Base-by-base conservation (phyloP, 495 filamentous ascomycete species). In the Aspergillus haitiensis region DNA sequence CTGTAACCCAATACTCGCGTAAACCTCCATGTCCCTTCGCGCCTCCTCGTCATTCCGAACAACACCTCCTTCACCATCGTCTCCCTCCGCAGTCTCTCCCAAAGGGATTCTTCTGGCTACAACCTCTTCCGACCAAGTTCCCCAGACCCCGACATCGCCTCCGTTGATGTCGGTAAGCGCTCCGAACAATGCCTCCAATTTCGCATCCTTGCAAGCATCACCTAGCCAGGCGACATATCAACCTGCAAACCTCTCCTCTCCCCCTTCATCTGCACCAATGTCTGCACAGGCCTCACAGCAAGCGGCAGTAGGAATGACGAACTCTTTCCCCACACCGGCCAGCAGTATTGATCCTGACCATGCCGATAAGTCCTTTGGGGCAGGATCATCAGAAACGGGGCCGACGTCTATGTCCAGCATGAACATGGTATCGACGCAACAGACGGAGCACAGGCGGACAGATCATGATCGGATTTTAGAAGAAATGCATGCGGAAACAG, bases 101-200 rank as follows among this genome's bases (percentile, higher is more conserved):
- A 80, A 80, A 68, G 75, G 73, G 67, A 75, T 58, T 58, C 63
- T 37, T 45, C 63, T 62, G 56, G 65, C 67, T n/a, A 63, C 55
- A 40, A 55, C 66, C 39, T 67, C 66, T 15, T 71, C 70, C 69
- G 72, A 77, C 59, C 70, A 72, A 42, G 71, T 70, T 40, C 78
- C 75, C 46, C 76, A 75, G 66, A 74, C 77, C 39, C 77, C 76
- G 66, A 73, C 70, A 71, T 79, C 78, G 32, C 76, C 78, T 77
- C 73, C 75, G 76, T 80, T 79, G 75, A 80, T 80, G 78, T 79
- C 76, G 73, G 75, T 79, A 68, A 75, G 73, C 69, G 72, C 78
- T 70, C 70, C 70, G 64, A 78, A 70, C 62, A 71, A 80, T 80
- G 78, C 72, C 73, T 71, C 72, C 68, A 71, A 72, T 66, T 69